These are phyloP conservation scores for Fusarium sp. DNA, from an alignment of 2,329 filamentous ascomycete species.

Conservation along the genomic window DNA sequence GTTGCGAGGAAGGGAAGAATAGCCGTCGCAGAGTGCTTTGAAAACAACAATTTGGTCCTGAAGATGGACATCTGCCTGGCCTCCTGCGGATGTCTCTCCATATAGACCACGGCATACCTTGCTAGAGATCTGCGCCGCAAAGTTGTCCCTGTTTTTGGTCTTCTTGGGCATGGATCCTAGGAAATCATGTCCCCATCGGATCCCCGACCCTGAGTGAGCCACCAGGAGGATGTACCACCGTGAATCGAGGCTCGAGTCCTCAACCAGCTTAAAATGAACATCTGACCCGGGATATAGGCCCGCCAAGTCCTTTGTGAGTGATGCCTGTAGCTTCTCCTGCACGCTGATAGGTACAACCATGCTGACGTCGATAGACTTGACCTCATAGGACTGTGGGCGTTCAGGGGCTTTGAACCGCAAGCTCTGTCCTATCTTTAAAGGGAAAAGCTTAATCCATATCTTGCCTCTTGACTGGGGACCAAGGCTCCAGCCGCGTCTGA, in stretches of 20 bases:
- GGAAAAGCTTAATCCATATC: slow-evolving; percentile 57
- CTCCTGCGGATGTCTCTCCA: slow-evolving; percentile 57
- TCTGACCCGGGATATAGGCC: slow-evolving; percentile 58
- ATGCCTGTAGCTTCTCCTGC: slow-evolving; percentile 54
- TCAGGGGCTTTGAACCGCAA: slow-evolving; percentile 51
- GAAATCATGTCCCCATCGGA: slow-evolving; percentile 63
- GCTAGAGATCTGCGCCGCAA: slow-evolving; percentile 57
- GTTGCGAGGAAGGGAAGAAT: slow-evolving; percentile 59
- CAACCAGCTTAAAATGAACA: slow-evolving; percentile 58
- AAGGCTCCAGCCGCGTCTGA: slow-evolving; percentile 63
- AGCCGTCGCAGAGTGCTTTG: slow-evolving; percentile 67
- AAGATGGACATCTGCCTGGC: slow-evolving; percentile 66
- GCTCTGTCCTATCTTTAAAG: slow-evolving; percentile 48
- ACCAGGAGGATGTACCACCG: slow-evolving; percentile 70
- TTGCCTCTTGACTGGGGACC: slow-evolving; percentile 57
- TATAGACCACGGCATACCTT: slow-evolving; percentile 60
- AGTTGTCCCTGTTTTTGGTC: slow-evolving; percentile 41
- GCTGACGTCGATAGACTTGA: slow-evolving; percentile 63
- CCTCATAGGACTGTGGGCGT: slow-evolving; percentile 46
- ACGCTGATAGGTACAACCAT: slow-evolving; percentile 62
- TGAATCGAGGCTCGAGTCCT: slow-evolving; percentile 64
- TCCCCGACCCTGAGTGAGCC: slow-evolving; percentile 58
- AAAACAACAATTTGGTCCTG: slow-evolving; percentile 73
- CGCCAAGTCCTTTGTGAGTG: slow-evolving; percentile 55
- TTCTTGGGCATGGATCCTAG: slow-evolving; percentile 58